A percentile compares a stretch with the other conserved stretches of the same genome.
Evolutionary conservation across 495 filamentous ascomycete genomes (phyloP).

Genomic region (Aspergillus steynii): DNA sequence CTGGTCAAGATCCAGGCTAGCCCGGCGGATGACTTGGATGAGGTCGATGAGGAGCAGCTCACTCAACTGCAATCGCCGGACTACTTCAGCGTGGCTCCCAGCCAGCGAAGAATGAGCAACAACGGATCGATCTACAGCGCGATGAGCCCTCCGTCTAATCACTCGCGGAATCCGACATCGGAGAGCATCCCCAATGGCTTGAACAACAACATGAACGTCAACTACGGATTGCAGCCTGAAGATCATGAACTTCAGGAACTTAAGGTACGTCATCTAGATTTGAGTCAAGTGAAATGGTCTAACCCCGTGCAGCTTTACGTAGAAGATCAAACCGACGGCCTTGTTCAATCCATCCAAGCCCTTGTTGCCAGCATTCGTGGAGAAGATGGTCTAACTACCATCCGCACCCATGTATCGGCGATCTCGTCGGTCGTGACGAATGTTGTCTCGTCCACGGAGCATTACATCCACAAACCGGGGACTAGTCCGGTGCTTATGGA

Average conservation of each 20-base stretch:
- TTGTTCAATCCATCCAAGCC: slow-evolving; percentile 80
- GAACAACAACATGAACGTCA: slow-evolving; percentile 26
- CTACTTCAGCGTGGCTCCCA: slow-evolving; percentile 49
- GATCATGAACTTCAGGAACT: slow-evolving; percentile 70
- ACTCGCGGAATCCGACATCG: slow-evolving; percentile 24
- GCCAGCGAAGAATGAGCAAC: slow-evolving; percentile 48
- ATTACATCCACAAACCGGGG: slow-evolving; percentile 49
- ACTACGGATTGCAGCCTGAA: slow-evolving; percentile 41
- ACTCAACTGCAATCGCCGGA: slow-evolving; percentile 47
- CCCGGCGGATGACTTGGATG: slow-evolving; percentile 69
- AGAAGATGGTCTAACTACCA: slow-evolving; percentile 62
- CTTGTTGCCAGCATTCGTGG: slow-evolving; percentile 78
- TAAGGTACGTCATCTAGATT: slow-evolving; percentile 49
- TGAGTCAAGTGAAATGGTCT: background rate
- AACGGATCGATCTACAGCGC: slow-evolving; percentile 55
- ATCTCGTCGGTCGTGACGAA: slow-evolving; percentile 71
- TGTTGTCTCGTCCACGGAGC: slow-evolving; percentile 66
- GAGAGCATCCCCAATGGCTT: slow-evolving; percentile 35
- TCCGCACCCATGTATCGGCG: slow-evolving; percentile 68
- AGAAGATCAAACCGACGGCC: slow-evolving; percentile 77
- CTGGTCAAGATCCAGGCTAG: slow-evolving; percentile 81
- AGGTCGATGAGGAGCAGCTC: slow-evolving; percentile 63
- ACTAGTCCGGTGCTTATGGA: slow-evolving; percentile 48
- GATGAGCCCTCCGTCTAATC: slow-evolving; percentile 46
- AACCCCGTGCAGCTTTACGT: slow-evolving; percentile 63